phyloP scores from a whole-genome alignment of 805 yeast genomes.

The Monosporozyma yasuniensis region DNA sequence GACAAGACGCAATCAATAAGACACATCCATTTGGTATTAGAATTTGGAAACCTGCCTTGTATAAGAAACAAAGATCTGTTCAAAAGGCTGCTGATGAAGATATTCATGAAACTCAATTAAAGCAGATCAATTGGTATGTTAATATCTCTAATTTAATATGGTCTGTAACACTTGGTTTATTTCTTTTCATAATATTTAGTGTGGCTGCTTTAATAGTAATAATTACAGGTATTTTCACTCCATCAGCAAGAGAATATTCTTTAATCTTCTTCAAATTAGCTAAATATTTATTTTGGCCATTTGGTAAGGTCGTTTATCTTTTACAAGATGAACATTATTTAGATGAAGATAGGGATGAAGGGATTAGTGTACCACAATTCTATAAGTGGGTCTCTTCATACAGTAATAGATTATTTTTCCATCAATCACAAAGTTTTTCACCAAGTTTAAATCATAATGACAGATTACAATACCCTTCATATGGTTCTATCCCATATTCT shows the following conservation, averaged over 20 bases:
- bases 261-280: constrained; percentile 53
- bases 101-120: constrained; percentile 65
- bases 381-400: constrained; percentile 77
- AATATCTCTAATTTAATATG: constrained; percentile 62
- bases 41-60: constrained; percentile 96
- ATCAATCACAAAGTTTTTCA: constrained; percentile 20
- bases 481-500: constrained; percentile 16
- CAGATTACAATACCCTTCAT: constrained; percentile 13
- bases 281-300: constrained; percentile 69
- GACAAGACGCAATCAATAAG: constrained; percentile 92
- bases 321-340: constrained; percentile 71
- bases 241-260: constrained; percentile 53
- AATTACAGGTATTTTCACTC: constrained; percentile 35
- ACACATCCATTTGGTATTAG: constrained; percentile 98
- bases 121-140: constrained; percentile 52
- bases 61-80: constrained; percentile 86
- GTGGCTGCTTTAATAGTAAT: constrained; percentile 36
- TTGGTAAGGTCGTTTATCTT: constrained; percentile 80
- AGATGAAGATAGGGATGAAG: constrained; percentile 82
- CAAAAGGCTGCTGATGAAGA: constrained; percentile 87
- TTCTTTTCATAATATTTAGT: constrained; percentile 40
- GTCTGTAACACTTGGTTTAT: constrained; percentile 63
- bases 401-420: constrained; percentile 69
- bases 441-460: constrained; percentile 8
- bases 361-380: constrained; percentile 75